Base-by-base conservation (phyloP, 1,284 basidiomycete genomes). In the Malassezia sp. region DNA sequence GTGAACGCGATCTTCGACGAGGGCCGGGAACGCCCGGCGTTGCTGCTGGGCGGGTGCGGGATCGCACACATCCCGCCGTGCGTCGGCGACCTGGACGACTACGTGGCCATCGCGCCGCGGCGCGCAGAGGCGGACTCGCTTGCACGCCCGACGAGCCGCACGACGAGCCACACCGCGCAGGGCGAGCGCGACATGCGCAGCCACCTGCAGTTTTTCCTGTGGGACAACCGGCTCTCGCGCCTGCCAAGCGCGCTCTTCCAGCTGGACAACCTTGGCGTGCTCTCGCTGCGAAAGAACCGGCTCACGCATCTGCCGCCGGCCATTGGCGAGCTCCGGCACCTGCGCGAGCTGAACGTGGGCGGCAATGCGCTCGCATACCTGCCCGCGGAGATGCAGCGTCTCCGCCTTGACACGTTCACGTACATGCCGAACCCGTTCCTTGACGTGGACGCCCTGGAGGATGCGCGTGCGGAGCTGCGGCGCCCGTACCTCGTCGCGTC, bases 201-300 rank as follows among this genome's bases (percentile, higher is more conserved):
- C 5, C 32, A 24, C 31, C 32, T 57, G 23, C 37, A 57, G 30
- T 42, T 56, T 15, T 52, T 46, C 37, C 31, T 60, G 17, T 47
- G 41, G 34, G 51, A 55, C 52, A 68, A 68, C 37, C 32, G 37
- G 14, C 54, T 68, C 30, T 61, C 55, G 12, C 42, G 42, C 5
- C 52, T 68, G 12, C 63, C 65, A 9, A 63, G 60, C 40, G 65
- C 63, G 0, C 56, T 68, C 28, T 68, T 68, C 43, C 56, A 61
- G 30, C 53, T 68, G 12, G 47, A 52, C 21, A 66, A 66, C 33
- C 57, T 68, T 9, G 53, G 57, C 30, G 63, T 66, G 30, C 53
- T 68, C n/a, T 62, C 61, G 10, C 41, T 68, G n/a, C 59, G 65
- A 12, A 55, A 59, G 32, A 68, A 68, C 53, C 56, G 56, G 20